Base-by-base conservation (phyloP, 345 rosid species). In the Adansonia digitata region DNA sequence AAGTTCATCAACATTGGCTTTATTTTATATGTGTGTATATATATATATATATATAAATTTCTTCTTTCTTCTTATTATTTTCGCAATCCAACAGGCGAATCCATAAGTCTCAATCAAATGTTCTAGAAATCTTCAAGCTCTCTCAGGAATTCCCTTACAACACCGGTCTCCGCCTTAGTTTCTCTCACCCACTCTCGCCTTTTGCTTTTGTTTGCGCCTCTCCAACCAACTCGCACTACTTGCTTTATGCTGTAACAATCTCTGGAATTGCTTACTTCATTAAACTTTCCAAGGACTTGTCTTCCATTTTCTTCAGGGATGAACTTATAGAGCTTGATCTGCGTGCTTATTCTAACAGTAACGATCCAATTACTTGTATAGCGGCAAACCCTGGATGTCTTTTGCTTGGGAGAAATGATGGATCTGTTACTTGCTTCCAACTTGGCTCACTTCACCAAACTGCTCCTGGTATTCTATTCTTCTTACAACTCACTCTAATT, bases 251-350 rank as follows among this genome's bases (percentile, higher is more conserved):
- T 2, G 15, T 95, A 56, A 82, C 99, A 1, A 75, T 87, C 51
- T 84, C 91, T 0, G 97, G 98, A 79, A 83, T 87, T 77, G 89
- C 88, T 39, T 91, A 89, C 80, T 81, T 83, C 14, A 78, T 95
- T 48, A 79, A 86, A 60, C 80, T 95, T 59, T 80, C 84, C 4
- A 77, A 83, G 63, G 75, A 81, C 59, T 45, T 84, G 22, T 65
- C 85, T 37, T 80, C 89, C 26, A 53, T 77, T 72, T 86, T 91
- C 62, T 90, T 88, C 3, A 70, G 57, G 24, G 85, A 84, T 22
- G 88, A 89, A 62, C 24, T 86, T 53, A 73, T 79, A 17, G 83
- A 88, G 76, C 77, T 88, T 68, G 85, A 90, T 81, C 77, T 85
- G 80, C 81, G 62, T 29, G 74, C 84, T 63, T 78, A 81, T 84